Conservation (phyloP, 208 protist species). For the Wallacemonas collosoma region DNA sequence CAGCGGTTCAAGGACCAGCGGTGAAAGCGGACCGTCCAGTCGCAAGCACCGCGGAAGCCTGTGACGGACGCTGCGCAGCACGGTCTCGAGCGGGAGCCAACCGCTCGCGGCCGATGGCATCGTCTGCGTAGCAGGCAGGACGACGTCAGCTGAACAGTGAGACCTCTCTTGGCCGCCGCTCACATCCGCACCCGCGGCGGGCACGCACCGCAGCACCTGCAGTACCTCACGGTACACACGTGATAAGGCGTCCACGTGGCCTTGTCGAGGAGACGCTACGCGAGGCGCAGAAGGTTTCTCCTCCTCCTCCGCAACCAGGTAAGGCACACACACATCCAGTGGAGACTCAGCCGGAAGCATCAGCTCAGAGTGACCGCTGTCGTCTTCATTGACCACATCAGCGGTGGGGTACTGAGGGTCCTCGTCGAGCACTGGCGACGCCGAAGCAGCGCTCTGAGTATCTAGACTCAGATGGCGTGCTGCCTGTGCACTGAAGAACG, state of each 20-base stretch:
- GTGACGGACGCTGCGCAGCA: background rate
- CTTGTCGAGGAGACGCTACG: background rate
- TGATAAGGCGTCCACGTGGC: background rate
- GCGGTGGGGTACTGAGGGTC: too few species aligned
- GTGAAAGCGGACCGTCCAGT: background rate
- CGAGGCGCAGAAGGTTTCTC: background rate
- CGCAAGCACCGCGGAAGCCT: background rate
- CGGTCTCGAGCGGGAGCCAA: background rate
- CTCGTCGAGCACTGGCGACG: too few species aligned
- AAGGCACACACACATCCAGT: background rate
- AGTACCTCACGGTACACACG: background rate
- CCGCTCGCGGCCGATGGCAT: background rate
- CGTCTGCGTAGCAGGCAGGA: background rate
- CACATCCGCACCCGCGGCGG: background rate
- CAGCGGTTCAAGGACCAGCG: background rate
- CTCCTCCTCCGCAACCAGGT: background rate
- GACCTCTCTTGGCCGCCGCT: too few species aligned
- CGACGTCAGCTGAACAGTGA: too few species aligned
- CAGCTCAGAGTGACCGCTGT: background rate
- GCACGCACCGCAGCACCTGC: background rate
- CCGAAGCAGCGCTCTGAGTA: too few species aligned
- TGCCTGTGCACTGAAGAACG: slow-evolving; percentile 15
- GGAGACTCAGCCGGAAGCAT: background rate
- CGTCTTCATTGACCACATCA: too few species aligned
- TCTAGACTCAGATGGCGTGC: background rate